Evolutionary conservation across 192 early-diverging fungal species (phyloP), one percentile per base, ranked within the genome.

Genomic region (Coemansia sp.): DNA sequence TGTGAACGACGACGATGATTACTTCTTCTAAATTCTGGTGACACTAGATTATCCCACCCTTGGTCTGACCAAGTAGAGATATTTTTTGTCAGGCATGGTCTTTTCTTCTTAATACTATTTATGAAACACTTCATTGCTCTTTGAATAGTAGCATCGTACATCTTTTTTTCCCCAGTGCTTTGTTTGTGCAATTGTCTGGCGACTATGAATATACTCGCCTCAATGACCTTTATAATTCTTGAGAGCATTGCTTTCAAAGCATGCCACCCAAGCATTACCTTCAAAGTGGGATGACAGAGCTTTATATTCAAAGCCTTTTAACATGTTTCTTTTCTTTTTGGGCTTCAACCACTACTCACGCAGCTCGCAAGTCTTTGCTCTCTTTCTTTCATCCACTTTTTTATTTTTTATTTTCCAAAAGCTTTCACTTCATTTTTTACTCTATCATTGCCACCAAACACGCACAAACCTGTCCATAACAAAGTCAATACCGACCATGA

Each of bases 1-100:
- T 43, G 34, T 38, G 15, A 69, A 64, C 9, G 68, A 73, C 4
- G 62, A 71, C 55, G 70, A 71, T n/a, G 73, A 74, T 41, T 50
- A 22, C 49, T 68, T 62, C 34, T 74, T 74, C 66, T 68, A 68
- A 65, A 62, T 27, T 57, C 22, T 50, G 20, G n/a, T 0, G 2
- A 22, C 24, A 22, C 10, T 22, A 50, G 49, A 22, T 0, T 22
- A 1, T 20, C 1, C 49, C 20, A 50, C 24, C n/a, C n/a, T 49
- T 50, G 2, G 9, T 22, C 20, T 20, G 49, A 50, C 8, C 22
- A 10, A 50, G 7, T 22, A 50, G 22, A 50, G 49, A 3, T 20
- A 22, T 9, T 11, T 3, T 22, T 50, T 6, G 49, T 2, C 49
- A 9, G 16, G n/a, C 49, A 22, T 50, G n/a, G 20, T 50, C 7